Percentiles rank a stretch among this genome's conserved stretches.
phyloP scores from a whole-genome alignment of 768 basidiomycete species.

The Strobilomyces confusus region DNA sequence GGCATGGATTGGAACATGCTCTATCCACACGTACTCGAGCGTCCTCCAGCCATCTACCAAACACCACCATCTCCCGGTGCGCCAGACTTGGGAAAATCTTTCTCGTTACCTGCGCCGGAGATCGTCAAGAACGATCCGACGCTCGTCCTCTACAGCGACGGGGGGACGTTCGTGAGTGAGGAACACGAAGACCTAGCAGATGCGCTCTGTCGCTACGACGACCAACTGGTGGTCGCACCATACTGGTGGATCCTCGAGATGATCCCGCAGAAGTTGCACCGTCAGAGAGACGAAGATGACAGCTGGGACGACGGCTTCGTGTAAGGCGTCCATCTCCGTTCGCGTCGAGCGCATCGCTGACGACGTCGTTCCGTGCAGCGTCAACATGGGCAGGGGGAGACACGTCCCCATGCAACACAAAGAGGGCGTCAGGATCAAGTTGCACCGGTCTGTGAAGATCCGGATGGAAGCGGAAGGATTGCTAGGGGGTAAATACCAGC shows the following conservation, averaged over 20 bases:
- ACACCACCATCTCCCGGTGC: conserved; percentile 12
- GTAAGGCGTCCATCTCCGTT: conserved; percentile 15
- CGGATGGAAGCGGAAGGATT: conserved; percentile 48
- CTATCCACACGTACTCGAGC: conserved; percentile 41
- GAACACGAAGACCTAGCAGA: conserved; percentile 65
- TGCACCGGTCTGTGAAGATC: conserved; percentile 46
- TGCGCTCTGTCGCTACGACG: conserved; percentile 47
- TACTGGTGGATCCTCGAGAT: conserved; percentile 69
- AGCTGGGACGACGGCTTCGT: conserved; percentile 10
- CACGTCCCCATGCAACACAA: conserved; percentile 37
- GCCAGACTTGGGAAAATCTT: conserved; percentile 9
- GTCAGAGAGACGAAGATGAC: conserved; percentile 24
- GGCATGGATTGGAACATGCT: conserved; percentile 48
- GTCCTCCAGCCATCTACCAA: conserved; percentile 36
- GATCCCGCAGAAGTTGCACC: conserved; percentile 36
- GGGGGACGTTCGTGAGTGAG: conserved; percentile 36
- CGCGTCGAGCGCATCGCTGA: conserved; percentile 1
- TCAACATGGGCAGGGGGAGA: conserved; percentile 42
- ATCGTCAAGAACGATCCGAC: conserved; percentile 10
- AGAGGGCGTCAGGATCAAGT: conserved; percentile 38
- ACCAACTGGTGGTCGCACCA: conserved; percentile 42
- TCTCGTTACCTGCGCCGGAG: conserved; percentile 13
- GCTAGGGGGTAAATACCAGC: conserved; percentile 35
- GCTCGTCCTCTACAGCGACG: conserved; percentile 19
- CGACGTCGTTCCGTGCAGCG: not conserved